Percentiles rank a stretch among this genome's conserved stretches.
These are phyloP conservation scores for Psidium friedrichsthalianum DNA, from an alignment of 345 rosid genomes.

Conservation along the genomic window DNA sequence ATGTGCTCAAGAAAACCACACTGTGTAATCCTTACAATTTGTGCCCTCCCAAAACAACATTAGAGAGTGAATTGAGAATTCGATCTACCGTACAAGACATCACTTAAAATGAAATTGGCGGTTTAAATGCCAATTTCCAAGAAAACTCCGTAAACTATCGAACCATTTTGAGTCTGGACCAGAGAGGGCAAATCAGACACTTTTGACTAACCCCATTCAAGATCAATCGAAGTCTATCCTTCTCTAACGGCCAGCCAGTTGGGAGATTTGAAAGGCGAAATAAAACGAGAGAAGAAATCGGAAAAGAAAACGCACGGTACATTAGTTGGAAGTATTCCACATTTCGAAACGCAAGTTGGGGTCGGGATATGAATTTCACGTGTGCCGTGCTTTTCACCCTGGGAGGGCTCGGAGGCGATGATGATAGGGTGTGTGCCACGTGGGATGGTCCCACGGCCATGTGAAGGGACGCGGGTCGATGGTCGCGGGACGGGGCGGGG, in stretches of 20 bases:
- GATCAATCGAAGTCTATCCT: neutral
- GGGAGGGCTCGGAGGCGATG: neutral
- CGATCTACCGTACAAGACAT: neutral
- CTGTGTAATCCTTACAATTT: no score
- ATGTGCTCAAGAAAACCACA: no score
- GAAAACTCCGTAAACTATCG: rapidly evolving
- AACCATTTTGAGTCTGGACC: neutral
- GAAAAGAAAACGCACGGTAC: neutral
- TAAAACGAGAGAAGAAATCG: neutral
- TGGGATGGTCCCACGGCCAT: neutral
- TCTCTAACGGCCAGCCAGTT: neutral
- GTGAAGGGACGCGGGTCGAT: neutral
- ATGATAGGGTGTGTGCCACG: neutral
- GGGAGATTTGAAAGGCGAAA: neutral
- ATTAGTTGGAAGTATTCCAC: neutral
- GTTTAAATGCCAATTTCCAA: neutral
- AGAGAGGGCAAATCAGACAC: neutral
- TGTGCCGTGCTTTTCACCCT: neutral
- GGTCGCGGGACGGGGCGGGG: neutral
- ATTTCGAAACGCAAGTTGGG: neutral
- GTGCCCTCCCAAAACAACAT: neutral
- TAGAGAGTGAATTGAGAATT: neutral
- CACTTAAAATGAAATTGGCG: neutral
- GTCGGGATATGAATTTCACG: neutral
- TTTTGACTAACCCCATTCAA: neutral